These are phyloP conservation scores for Auriscalpium microsporum DNA, from an alignment of 768 basidiomycete species.

Conservation along the genomic window DNA sequence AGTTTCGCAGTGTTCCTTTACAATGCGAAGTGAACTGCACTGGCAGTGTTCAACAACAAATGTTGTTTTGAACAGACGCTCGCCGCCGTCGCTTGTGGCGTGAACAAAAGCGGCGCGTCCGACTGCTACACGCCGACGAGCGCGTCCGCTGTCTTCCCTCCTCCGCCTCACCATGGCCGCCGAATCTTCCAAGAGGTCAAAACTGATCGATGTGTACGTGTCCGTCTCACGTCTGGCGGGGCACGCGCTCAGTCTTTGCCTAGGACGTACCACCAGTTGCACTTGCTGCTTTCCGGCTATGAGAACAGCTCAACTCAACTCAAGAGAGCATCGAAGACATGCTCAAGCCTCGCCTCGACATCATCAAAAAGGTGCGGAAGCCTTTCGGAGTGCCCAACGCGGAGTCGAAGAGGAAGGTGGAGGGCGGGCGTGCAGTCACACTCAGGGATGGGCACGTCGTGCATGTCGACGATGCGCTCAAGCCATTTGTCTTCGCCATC, in stretches of 20 bases:
- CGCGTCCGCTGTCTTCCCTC: no score
- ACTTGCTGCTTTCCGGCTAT: conserved; percentile 48
- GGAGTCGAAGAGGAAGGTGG: conserved; percentile 57
- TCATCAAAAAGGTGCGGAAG: conserved; percentile 47
- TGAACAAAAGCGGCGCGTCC: no score
- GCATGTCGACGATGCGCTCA: conserved; percentile 59
- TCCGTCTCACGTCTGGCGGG: no score
- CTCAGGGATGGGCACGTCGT: conserved; percentile 58
- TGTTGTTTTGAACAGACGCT: no score
- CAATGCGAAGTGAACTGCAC: no score
- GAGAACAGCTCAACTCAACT: conserved; percentile 50
- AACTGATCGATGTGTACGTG: conserved; percentile 64
- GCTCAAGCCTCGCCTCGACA: conserved; percentile 46
- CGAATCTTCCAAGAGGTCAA: conserved; percentile 28
- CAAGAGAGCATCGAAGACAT: conserved; percentile 52
- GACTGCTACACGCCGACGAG: no score
- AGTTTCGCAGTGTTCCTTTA: no score
- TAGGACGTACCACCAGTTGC: conserved; percentile 61
- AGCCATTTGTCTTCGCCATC: conserved; percentile 62
- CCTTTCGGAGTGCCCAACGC: conserved; percentile 66
- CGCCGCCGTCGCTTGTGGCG: no score
- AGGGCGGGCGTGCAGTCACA: conserved; percentile 58
- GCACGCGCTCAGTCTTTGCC: not conserved
- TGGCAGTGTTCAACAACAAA: no score
- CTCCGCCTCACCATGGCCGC: no score